Evolutionary conservation across 495 filamentous ascomycete species (phyloP), one percentile per base, ranked within the genome.

Genomic region (Cercophora samala): DNA sequence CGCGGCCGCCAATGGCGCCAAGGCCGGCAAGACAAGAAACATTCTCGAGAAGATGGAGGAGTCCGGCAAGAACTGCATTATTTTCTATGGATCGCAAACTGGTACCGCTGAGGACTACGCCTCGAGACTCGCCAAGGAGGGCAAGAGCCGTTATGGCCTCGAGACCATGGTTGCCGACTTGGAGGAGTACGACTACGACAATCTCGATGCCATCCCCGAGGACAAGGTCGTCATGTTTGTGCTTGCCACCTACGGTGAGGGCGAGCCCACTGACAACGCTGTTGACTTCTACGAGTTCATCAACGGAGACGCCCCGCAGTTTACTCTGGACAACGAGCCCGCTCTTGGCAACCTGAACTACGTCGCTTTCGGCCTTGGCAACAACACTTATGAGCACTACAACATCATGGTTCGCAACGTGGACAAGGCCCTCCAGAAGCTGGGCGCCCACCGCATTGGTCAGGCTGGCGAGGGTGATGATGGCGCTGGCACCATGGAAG

Each of bases 351-450:
- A 92, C 67, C 84, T 99, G 72, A 94, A 93, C 76, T 99, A 92
- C 73, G 91, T 99, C 73, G 84, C 94, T 55, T 99, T 99, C 75
- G 95, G 95, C 73, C 86, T 99, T 13, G 95, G 95, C 68, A 91
- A 99, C 84, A 99, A 99, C 81, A 99, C 95, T 25, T 99, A 99
- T 71, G 95, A 99, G 73, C 96, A 99, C 82, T 99, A 98, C 85
- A 97, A 99, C 80, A 89, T 91, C 51, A 97, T 99, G 92, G 94
- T 99, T 65, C 92, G 95, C 66, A 90, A 92, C 66, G 88, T 97
- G 65, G 87, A 96, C 77, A 86, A 88, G 68, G 89, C 89, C 42
- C 80, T 99, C 58, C 79, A 85, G 69, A 93, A 91, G 71, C 82
- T 93, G 26, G 95, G 95, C 66, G 95, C 91, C 21, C 83, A 85